Percentiles rank a stretch among this genome's conserved stretches.
These are phyloP conservation scores for Aspergillus transmontanensis DNA, from an alignment of 2,329 filamentous ascomycete species.

Conservation along the genomic window DNA sequence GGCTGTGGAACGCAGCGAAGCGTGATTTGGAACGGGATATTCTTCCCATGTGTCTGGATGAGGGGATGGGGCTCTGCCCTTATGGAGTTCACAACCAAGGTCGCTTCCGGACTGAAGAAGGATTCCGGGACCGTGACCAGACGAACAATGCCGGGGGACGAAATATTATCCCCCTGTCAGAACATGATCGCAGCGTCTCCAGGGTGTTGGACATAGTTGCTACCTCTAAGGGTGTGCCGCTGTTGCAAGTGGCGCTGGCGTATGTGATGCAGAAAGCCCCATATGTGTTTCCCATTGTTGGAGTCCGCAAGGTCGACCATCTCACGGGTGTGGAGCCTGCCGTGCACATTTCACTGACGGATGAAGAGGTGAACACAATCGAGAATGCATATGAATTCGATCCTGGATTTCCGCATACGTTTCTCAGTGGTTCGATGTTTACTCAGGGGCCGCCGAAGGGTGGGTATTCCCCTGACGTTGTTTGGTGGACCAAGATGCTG, in stretches of 20 bases:
- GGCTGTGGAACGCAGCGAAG: slow-evolving; percentile 62
- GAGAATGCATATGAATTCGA: slow-evolving; percentile 57
- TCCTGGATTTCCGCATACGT: slow-evolving; percentile 53
- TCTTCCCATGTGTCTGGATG: slow-evolving; percentile 64
- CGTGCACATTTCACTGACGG: slow-evolving; percentile 51
- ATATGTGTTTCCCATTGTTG: slow-evolving; percentile 58
- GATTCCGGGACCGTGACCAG: slow-evolving; percentile 28
- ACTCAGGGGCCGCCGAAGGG: neutral
- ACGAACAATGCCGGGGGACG: slow-evolving; percentile 20
- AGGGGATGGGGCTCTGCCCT: slow-evolving; percentile 64
- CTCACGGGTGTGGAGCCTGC: slow-evolving; percentile 57
- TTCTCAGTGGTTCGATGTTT: slow-evolving; percentile 1
- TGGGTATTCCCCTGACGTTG: neutral
- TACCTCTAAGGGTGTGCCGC: neutral
- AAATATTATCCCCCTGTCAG: slow-evolving; percentile 15
- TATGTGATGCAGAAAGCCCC: slow-evolving; percentile 53
- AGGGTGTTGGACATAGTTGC: slow-evolving; percentile 13
- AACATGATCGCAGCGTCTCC: slow-evolving; percentile 18
- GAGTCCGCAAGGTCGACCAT: slow-evolving; percentile 54
- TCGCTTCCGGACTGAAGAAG: slow-evolving; percentile 46
- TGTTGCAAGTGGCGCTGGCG: slow-evolving; percentile 45
- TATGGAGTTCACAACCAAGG: slow-evolving; percentile 47
- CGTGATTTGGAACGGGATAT: slow-evolving; percentile 71
- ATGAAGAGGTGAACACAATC: slow-evolving; percentile 57
- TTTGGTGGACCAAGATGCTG: neutral